A percentile compares a stretch with the other conserved stretches of the same genome.
Evolutionary conservation across 2,329 filamentous ascomycete species (phyloP).

Genomic region (Hirsutella minnesotensis): DNA sequence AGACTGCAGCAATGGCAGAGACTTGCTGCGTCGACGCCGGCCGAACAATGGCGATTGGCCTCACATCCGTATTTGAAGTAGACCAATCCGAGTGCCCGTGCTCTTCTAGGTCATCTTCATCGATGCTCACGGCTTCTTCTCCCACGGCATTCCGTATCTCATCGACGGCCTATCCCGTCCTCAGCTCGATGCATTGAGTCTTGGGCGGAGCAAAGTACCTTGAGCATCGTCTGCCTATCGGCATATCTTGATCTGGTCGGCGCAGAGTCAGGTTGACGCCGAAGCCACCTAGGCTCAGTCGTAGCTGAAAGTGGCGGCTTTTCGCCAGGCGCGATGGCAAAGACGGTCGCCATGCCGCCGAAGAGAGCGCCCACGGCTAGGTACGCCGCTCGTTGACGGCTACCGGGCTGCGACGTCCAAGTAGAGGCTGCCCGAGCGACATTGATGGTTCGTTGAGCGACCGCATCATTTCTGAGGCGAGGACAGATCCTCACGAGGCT

Average conservation of each 20-base stretch:
- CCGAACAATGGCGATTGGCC: conserved; percentile 54
- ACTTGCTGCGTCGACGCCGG: conserved; percentile 55
- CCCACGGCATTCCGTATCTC: conserved; percentile 22
- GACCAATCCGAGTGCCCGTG: conserved; percentile 65
- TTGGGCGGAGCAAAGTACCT: conserved; percentile 3
- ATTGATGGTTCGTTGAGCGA: background rate
- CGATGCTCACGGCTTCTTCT: conserved; percentile 48
- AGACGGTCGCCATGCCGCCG: conserved; percentile 2
- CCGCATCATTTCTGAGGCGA: background rate
- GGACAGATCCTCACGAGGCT: no score
- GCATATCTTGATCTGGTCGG: conserved; percentile 8
- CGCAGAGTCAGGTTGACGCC: background rate
- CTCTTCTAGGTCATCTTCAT: conserved; percentile 48
- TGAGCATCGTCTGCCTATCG: conserved; percentile 11
- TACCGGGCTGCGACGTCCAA: background rate
- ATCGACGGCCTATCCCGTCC: conserved; percentile 7
- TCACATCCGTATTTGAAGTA: conserved; percentile 49
- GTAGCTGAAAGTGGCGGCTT: no score
- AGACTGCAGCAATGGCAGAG: conserved; percentile 48
- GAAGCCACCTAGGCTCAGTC: conserved; percentile 6
- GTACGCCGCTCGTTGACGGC: background rate
- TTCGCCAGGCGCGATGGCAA: background rate
- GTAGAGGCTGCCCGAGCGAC: background rate
- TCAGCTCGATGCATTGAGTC: background rate
- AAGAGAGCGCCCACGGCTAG: conserved; percentile 1